phyloP scores from a whole-genome alignment of 2,329 filamentous ascomycete genomes.

The Neofusicoccum parvum region DNA sequence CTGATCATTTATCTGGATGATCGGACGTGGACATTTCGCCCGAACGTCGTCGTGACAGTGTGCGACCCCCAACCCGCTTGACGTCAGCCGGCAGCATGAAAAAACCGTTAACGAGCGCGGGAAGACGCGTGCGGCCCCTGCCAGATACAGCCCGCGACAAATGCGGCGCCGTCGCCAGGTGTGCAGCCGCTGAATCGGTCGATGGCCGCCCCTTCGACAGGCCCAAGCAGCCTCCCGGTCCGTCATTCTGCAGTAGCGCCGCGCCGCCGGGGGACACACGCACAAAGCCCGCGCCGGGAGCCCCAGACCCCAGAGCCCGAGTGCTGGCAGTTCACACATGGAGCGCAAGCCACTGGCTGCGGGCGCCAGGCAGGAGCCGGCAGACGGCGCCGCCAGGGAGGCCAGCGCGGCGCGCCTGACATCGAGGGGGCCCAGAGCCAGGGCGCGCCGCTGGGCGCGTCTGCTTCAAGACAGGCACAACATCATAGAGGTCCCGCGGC shows the following conservation, averaged over 20 bases:
- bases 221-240: background rate
- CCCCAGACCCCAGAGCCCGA: background rate
- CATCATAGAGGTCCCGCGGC: constrained; percentile 10
- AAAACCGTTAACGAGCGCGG: constrained; percentile 18
- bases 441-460: too few relatives aligned
- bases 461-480: too few relatives aligned
- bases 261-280: background rate
- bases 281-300: background rate
- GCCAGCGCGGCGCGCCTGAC: background rate
- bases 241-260: constrained; percentile 16
- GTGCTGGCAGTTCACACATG: background rate
- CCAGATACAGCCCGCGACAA: constrained; percentile 8
- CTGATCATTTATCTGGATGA: constrained; percentile 16
- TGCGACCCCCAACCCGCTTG: constrained; percentile 15
- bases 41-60: constrained; percentile 13
- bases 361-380: background rate
- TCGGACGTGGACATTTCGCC: constrained; percentile 8
- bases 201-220: constrained; percentile 3
- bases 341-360: too few relatives aligned
- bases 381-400: background rate
- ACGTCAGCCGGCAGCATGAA: constrained; percentile 19
- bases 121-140: constrained; percentile 20
- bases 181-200: constrained; percentile 2
- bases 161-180: background rate
- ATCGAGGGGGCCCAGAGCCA: too few relatives aligned